Evolutionary conservation across 192 early-diverging fungal genomes (phyloP).

Genomic region (Endogone sp.): DNA sequence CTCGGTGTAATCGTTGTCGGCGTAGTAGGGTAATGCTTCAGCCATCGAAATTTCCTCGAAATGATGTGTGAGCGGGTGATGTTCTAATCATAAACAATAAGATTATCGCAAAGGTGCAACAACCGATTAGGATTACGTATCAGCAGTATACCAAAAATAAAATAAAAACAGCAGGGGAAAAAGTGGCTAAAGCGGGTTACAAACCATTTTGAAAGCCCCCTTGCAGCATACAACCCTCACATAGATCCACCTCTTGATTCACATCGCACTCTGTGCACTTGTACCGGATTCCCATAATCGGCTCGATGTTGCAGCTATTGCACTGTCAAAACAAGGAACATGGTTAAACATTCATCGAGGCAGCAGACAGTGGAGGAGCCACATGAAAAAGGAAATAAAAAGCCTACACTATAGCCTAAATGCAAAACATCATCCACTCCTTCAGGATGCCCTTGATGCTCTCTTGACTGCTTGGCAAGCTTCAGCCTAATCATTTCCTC

Average conservation of each 20-base stretch:
- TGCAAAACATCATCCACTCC: conserved; percentile 18
- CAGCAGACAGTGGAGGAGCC: background rate
- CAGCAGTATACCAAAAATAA: background rate
- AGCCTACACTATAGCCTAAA: conserved; percentile 31
- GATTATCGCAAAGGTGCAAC: background rate
- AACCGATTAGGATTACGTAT: background rate
- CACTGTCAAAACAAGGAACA: conserved; percentile 53
- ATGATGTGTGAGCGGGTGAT: conserved; percentile 26
- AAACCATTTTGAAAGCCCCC: conserved; percentile 46
- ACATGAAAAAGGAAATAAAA: background rate
- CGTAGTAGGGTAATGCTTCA: conserved; percentile 30
- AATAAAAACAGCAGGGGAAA: background rate
- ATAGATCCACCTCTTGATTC: conserved; percentile 62
- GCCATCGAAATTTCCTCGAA: conserved; percentile 30
- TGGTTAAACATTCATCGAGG: background rate
- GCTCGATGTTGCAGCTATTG: conserved; percentile 66
- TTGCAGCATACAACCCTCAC: conserved; percentile 58
- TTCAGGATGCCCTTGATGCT: background rate
- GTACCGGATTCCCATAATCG: conserved; percentile 67
- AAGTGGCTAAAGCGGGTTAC: background rate
- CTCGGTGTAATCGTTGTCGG: conserved; percentile 30
- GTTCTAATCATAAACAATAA: conserved; percentile 15
- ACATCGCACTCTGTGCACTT: conserved; percentile 62
- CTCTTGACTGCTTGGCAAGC: conserved; percentile 1
- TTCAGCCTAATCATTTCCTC: conserved; percentile 1